Conservation (phyloP, 2,329 filamentous ascomycete genomes). For the Arthrobotrys entomopaga region DNA sequence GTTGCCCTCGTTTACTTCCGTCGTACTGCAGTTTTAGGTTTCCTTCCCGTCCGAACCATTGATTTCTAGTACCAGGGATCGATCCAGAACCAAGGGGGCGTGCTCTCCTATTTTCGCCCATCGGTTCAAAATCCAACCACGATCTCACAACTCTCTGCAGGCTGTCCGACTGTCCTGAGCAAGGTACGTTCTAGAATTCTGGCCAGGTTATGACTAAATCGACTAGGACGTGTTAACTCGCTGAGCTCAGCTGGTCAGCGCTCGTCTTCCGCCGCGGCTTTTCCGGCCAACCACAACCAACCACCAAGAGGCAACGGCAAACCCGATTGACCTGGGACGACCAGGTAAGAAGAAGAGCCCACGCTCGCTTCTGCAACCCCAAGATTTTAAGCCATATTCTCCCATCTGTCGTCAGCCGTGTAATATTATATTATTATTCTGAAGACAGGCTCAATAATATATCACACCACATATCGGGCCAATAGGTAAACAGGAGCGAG, state of each 20-base stretch:
- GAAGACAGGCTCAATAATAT: too few relatives aligned
- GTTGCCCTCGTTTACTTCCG: constrained; percentile 15
- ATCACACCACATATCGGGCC: constrained; percentile 29
- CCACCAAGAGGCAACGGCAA: constrained; percentile 19
- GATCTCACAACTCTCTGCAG: constrained; percentile 5
- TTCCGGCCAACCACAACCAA: constrained; percentile 42
- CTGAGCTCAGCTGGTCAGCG: too few relatives aligned
- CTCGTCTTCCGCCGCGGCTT: constrained; percentile 49
- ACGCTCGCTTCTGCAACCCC: constrained; percentile 49
- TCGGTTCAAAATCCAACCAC: constrained; percentile 50
- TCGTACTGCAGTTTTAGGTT: not conserved
- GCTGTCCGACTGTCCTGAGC: constrained; percentile 5
- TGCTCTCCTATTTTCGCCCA: constrained; percentile 35
- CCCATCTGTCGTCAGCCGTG: constrained; percentile 17
- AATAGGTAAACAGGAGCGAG: constrained; percentile 20
- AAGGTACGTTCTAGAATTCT: constrained; percentile 11
- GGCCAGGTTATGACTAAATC: too few relatives aligned
- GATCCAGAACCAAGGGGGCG: constrained; percentile 23
- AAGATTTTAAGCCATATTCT: constrained; percentile 55
- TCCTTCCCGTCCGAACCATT: not conserved
- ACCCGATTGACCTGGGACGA: constrained; percentile 33
- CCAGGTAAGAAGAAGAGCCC: constrained; percentile 1
- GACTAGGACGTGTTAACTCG: too few relatives aligned
- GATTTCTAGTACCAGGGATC: constrained; percentile 39
- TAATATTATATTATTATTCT: too few relatives aligned